Evolutionary conservation across 1,284 basidiomycete genomes (phyloP).

Genomic region (Meripilus lineatus): DNA sequence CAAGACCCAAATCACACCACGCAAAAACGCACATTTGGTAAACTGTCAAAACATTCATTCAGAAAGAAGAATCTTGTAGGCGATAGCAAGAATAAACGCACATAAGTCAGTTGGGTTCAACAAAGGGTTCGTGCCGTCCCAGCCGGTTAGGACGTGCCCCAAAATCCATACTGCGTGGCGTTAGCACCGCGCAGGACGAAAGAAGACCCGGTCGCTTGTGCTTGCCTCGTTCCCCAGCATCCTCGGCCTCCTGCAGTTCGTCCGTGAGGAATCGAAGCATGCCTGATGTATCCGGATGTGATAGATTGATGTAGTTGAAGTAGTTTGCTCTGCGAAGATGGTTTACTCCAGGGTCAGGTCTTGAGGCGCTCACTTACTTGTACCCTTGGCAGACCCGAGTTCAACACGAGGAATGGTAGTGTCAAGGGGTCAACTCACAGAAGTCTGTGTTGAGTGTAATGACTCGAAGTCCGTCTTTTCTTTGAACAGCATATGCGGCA

Average conservation of each 20-base stretch:
- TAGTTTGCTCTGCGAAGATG: conserved; percentile 49
- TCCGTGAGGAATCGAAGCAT: conserved; percentile 78
- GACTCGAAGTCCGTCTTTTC: conserved; percentile 63
- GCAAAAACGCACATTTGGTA: conserved; percentile 60
- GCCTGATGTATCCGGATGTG: conserved; percentile 64
- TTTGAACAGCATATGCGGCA: conserved; percentile 68
- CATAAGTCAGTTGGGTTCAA: conserved; percentile 61
- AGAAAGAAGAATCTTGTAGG: neutral
- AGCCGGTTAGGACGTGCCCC: conserved; percentile 74
- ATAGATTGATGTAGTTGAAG: conserved; percentile 77
- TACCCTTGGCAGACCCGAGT: conserved; percentile 35
- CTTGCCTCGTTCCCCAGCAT: conserved; percentile 59
- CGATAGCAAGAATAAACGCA: conserved; percentile 33
- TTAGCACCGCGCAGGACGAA: neutral
- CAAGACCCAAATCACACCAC: neutral
- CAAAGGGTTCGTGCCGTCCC: conserved; percentile 67
- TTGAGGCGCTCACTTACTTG: conserved; percentile 29
- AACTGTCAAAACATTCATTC: conserved; percentile 34
- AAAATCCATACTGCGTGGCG: conserved; percentile 64
- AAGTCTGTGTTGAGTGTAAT: conserved; percentile 78
- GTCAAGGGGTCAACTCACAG: conserved; percentile 39
- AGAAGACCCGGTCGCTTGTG: neutral
- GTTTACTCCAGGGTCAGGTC: neutral
- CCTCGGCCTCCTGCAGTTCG: conserved; percentile 75
- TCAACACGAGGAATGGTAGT: neutral